Conservation (phyloP, 2,329 filamentous ascomycete species). For the Trichoderma asperellum region DNA sequence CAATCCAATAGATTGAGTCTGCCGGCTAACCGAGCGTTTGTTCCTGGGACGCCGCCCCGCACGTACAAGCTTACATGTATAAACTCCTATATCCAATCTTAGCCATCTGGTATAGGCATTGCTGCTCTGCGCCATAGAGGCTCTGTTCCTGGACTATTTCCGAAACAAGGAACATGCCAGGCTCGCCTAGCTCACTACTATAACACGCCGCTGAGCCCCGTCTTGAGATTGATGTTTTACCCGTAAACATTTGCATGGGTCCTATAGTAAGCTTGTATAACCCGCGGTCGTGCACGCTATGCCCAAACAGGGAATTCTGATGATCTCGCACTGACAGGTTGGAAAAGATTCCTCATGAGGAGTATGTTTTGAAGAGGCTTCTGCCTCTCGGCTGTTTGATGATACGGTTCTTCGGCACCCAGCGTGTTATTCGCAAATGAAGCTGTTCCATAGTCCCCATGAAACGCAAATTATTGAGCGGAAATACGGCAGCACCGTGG, state of each 20-base stretch:
- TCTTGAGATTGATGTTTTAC: too few species aligned
- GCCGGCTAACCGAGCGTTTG: not conserved
- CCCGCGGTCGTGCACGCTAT: not conserved
- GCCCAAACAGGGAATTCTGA: conserved; percentile 22
- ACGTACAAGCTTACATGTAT: not conserved
- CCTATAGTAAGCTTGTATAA: not conserved
- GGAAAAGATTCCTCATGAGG: conserved; percentile 22
- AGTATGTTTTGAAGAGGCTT: not conserved
- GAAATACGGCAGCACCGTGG: not conserved
- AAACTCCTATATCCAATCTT: not conserved
- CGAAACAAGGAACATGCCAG: conserved; percentile 2
- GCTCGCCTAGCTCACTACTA: too few species aligned
- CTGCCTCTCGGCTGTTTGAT: not conserved
- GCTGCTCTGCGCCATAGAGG: not conserved
- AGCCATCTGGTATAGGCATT: not conserved
- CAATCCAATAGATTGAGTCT: not conserved
- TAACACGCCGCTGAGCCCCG: too few species aligned
- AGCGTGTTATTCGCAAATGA: not conserved
- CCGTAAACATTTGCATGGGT: not conserved
- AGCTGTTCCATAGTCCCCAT: not conserved
- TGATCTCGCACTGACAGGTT: not conserved
- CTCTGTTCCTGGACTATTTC: not conserved
- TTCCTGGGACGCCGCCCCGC: not conserved
- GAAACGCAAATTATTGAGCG: not conserved
- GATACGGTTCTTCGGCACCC: not conserved